Evolutionary conservation across 768 basidiomycete species (phyloP).

Genomic region (Boletus insuetus): DNA sequence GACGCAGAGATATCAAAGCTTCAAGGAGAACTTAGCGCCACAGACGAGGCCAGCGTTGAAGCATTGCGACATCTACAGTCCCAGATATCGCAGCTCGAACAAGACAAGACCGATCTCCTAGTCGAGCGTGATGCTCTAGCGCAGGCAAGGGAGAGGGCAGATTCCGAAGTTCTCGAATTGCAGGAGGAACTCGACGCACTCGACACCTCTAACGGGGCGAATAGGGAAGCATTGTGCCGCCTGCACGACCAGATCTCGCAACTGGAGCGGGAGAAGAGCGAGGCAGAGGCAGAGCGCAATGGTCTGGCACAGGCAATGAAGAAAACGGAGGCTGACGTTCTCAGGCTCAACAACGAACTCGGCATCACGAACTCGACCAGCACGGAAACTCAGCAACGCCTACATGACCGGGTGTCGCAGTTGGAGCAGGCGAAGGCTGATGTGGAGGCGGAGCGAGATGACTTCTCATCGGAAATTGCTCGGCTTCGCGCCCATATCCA

Average conservation of each 20-base stretch:
- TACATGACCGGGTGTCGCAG: conserved; percentile 9
- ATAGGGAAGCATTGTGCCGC: conserved; percentile 27
- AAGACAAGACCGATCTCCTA: conserved; percentile 51
- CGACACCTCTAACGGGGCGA: conserved; percentile 46
- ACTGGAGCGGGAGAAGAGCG: conserved; percentile 38
- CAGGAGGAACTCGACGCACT: conserved; percentile 39
- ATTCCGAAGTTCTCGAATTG: neutral
- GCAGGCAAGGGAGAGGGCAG: neutral
- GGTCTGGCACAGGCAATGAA: conserved; percentile 43
- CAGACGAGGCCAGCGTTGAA: conserved; percentile 67
- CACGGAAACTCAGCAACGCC: conserved; percentile 28
- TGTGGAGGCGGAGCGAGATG: conserved; percentile 45
- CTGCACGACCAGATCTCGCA: conserved; percentile 9
- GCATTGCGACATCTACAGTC: conserved; percentile 73
- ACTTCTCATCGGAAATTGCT: conserved; percentile 51
- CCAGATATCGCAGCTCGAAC: conserved; percentile 68
- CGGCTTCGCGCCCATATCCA: conserved; percentile 61
- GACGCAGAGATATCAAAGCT: neutral
- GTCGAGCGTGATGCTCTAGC: conserved; percentile 9
- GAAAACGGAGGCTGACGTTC: conserved; percentile 8
- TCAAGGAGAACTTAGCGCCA: neutral
- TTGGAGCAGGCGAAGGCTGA: conserved; percentile 44
- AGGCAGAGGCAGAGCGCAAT: conserved; percentile 50
- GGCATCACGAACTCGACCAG: conserved; percentile 45
- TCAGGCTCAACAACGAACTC: conserved; percentile 42